phyloP scores from a whole-genome alignment of 2,329 filamentous ascomycete species.

The Tolypocladium pustulatum region DNA sequence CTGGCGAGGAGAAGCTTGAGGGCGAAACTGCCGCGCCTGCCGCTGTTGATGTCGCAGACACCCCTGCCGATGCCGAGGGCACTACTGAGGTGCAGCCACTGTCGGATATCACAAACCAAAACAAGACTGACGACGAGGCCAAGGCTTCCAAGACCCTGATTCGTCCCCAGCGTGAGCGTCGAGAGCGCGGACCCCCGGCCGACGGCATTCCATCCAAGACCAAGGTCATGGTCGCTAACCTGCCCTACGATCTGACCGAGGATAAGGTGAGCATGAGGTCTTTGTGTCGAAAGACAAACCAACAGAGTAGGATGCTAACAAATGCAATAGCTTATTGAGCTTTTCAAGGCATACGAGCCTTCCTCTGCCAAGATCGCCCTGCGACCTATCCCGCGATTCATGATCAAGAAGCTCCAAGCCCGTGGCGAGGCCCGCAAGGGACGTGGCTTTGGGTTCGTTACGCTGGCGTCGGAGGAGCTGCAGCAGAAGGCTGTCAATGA shows the following conservation, averaged over 20 bases:
- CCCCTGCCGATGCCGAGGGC: conserved; percentile 32
- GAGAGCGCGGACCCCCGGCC: conserved; percentile 88
- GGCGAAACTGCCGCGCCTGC: conserved; percentile 25
- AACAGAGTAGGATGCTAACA: background rate
- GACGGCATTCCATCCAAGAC: conserved; percentile 98
- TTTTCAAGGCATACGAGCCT: conserved; percentile 87
- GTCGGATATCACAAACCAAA: conserved; percentile 51
- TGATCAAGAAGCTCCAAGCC: conserved; percentile 99
- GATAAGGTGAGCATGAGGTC: conserved; percentile 64
- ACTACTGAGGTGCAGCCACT: conserved; percentile 46
- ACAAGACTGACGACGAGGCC: conserved; percentile 46
- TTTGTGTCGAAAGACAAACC: background rate
- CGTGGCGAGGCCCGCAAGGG: conserved; percentile 98
- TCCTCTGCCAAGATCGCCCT: conserved; percentile 97
- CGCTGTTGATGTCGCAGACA: conserved; percentile 34
- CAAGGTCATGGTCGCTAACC: conserved; percentile 99
- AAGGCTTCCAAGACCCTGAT: conserved; percentile 46
- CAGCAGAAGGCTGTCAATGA: conserved; percentile 95
- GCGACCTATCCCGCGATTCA: conserved; percentile 96
- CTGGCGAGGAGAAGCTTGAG: conserved; percentile 36
- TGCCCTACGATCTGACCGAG: conserved; percentile 95
- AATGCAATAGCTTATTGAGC: conserved; percentile 72
- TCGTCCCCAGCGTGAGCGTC: conserved; percentile 49
- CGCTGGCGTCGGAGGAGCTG: conserved; percentile 84
- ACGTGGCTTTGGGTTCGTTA: conserved; percentile 97